Evolutionary conservation across 2,329 filamentous ascomycete genomes (phyloP), one percentile per base, ranked within the genome.

Genomic region (Hirsutella rhossiliensis): DNA sequence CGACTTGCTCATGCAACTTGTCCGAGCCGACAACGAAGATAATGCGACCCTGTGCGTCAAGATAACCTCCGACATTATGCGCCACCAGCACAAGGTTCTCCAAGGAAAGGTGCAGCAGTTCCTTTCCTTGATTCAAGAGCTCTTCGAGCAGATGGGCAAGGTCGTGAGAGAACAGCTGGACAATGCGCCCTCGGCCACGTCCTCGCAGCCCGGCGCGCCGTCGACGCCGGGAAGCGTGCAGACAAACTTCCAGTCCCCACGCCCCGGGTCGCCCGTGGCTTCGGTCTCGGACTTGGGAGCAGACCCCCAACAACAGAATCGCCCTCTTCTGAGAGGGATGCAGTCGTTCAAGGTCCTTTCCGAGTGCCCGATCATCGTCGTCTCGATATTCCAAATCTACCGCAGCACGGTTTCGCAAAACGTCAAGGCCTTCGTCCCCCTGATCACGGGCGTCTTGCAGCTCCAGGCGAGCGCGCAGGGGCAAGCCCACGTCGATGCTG

Each of bases 1-100:
- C 47, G 89, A 96, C 58, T 74, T 94, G 52, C 74, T 97, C 50
- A 90, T 97, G 80, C 76, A 78, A 44, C 69, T 98, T 46, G 88
- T 97, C 47, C 81, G 83, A 53, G 83, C 80, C 37, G 92, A 99
- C 64, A 98, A 98, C 56, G 92, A 99, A 65, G 92, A 99, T 50
- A 99, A 98, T 72, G 92, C 90, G 2, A 87, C 94, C n/a, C 69
- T 98, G 49, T 96, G 90, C 61, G 87, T 99, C 67, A 98, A 98
- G 71, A 94, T 90, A 13, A 87, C 94, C 42, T 96, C 95, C 70
- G 92, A 99, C 59, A 82, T 97, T 51, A 87, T 94, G 74, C 82
- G 92, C 41, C 87, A 95, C 59, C 90, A 97, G 63, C 78, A 82
- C 45, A 94, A 90, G 66, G 80, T 82, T 23, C 79, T 96, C 8